A percentile compares a stretch with the other conserved stretches of the same genome.
phyloP scores from a whole-genome alignment of 2,329 filamentous ascomycete species.

The Penicillium concentricum region DNA sequence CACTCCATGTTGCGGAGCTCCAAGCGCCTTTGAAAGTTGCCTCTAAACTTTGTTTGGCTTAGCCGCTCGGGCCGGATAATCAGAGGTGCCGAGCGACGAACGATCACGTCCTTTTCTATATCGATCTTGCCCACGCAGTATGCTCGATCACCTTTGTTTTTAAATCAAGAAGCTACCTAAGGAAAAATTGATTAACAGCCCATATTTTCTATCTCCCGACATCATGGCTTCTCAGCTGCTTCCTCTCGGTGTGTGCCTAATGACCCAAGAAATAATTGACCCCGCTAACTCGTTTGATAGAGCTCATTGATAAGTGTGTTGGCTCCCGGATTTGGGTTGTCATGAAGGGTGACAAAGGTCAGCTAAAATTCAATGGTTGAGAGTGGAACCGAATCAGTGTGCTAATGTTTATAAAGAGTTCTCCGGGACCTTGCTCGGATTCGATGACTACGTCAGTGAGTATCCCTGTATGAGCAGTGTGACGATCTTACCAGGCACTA shows the following conservation, averaged over 20 bases:
- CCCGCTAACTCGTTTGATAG: conserved; percentile 50
- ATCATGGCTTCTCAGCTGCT: conserved; percentile 72
- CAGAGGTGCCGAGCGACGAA: conserved; percentile 17
- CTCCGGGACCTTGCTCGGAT: conserved; percentile 87
- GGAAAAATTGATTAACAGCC: neutral
- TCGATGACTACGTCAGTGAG: conserved; percentile 99
- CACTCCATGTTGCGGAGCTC: conserved; percentile 2
- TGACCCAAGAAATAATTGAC: conserved; percentile 8
- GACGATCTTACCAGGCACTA: conserved; percentile 12
- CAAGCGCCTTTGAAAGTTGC: neutral
- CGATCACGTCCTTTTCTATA: conserved; percentile 22
- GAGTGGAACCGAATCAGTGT: neutral
- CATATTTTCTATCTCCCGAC: neutral
- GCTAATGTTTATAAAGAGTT: conserved; percentile 66
- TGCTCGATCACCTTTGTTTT: neutral
- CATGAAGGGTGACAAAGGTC: conserved; percentile 99
- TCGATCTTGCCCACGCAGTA: conserved; percentile 10
- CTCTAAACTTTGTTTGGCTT: conserved; percentile 10
- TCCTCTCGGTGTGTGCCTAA: conserved; percentile 58
- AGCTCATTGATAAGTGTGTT: conserved; percentile 98
- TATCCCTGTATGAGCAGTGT: conserved; percentile 39
- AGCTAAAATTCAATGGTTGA: conserved; percentile 8
- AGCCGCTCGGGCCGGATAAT: conserved; percentile 23
- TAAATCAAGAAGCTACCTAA: neutral
- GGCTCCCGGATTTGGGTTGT: conserved; percentile 97